Base-by-base conservation (phyloP, 2,329 filamentous ascomycete genomes). In the Ambrosiella cleistominuta region DNA sequence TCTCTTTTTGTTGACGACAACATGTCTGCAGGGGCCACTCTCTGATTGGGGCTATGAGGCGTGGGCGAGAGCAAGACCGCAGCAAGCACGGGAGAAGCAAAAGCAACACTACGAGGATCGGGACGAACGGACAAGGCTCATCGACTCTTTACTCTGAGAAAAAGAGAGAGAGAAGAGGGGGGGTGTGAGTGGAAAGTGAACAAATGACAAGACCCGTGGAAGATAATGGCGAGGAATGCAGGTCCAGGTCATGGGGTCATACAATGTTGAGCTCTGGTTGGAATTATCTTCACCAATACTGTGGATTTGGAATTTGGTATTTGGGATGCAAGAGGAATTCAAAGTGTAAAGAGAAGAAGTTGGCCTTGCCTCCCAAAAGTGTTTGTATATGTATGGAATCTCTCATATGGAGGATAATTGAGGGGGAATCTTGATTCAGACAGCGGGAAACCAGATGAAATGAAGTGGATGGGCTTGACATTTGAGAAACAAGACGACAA, bases 1-100 rank as follows among this genome's bases (percentile, higher is more conserved):
- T 47, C n/a, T 47, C 44, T 47, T 17, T 11, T 53, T 53, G 51
- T 53, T 53, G 51, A 39, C 51, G 37, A 36, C 36, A 13, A 37
- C 51, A n/a, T 54, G 52, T 38, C 50, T 54, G 50, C 57, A 58
- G 57, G 57, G 57, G 49, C 50, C 57, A 54, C 57, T 52, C 17
- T 39, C 38, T 45, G 40, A 58, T 54, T 53, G 57, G 42, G 57
- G 50, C 57, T 53, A 51, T 58, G 57, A 58, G 57, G 57, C 57
- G 57, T 54, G 50, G 36, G 35, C 35, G 15, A 13, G 37, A 38
- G 50, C 13, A 39, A 58, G 57, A 58, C 13, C 44, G 44, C 44
- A 47, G 55, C 45, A 57, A 9, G 36, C 45, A 51, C 13, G 55
- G 47, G 36, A 50, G n/a, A 19, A 50, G 44, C 35, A 39, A 39